phyloP scores from a whole-genome alignment of 2,329 filamentous ascomycete species.

The Aureobasidium sp. region DNA sequence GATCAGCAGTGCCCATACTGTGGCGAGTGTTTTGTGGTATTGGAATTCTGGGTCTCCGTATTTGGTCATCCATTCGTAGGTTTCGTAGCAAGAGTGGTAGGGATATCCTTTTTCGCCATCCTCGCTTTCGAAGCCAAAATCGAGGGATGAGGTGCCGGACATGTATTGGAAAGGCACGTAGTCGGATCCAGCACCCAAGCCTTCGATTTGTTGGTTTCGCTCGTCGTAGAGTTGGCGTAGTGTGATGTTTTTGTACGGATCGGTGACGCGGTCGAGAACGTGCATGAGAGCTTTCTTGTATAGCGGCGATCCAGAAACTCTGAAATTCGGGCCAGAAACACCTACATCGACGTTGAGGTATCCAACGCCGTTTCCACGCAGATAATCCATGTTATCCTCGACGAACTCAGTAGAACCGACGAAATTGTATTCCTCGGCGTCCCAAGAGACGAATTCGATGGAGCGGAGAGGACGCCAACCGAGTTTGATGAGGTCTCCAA shows the following conservation, averaged over 20 bases:
- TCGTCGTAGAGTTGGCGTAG: conserved; percentile 70
- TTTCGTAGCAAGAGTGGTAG: conserved; percentile 81
- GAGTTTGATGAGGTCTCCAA: conserved; percentile 65
- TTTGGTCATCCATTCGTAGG: conserved; percentile 72
- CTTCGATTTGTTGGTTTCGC: conserved; percentile 51
- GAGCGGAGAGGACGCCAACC: conserved; percentile 92
- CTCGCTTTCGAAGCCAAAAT: conserved; percentile 65
- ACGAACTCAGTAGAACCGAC: conserved; percentile 94
- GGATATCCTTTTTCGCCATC: conserved; percentile 47
- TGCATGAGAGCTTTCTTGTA: conserved; percentile 65
- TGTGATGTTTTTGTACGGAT: conserved; percentile 63
- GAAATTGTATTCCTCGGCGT: conserved; percentile 85
- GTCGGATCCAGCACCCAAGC: conserved; percentile 68
- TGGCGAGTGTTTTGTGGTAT: conserved; percentile 70
- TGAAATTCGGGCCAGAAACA: conserved; percentile 66
- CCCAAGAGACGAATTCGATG: conserved; percentile 96
- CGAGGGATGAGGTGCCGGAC: conserved; percentile 77
- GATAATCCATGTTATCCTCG: conserved; percentile 66
- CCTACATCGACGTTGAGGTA: conserved; percentile 90
- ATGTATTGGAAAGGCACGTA: conserved; percentile 88
- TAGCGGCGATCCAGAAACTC: conserved; percentile 71
- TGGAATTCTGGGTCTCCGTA: conserved; percentile 70
- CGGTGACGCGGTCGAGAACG: conserved; percentile 64
- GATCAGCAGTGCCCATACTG: conserved; percentile 73
- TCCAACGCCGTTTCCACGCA: conserved; percentile 68